Conservation (phyloP, 2,329 filamentous ascomycete genomes). For the Byssochlamys sp. region DNA sequence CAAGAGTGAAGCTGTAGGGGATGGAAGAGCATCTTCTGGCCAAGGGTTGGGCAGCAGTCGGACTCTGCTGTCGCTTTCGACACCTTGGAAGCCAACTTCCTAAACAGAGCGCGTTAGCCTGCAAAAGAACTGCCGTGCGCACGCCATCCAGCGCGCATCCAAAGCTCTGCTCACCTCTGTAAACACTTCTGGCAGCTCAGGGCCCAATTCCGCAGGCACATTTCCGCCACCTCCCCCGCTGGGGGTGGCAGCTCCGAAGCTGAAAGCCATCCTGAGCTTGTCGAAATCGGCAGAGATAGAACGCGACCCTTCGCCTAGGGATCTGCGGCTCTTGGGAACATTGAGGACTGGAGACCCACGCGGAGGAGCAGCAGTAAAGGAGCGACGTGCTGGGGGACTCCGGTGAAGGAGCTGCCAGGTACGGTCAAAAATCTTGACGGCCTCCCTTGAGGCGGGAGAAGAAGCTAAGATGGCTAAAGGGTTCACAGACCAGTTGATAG, state of each 20-base stretch:
- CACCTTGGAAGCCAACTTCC: slow-evolving; percentile 70
- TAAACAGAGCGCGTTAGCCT: slow-evolving; percentile 15
- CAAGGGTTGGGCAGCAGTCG: slow-evolving; percentile 68
- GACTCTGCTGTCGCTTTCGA: slow-evolving; percentile 73
- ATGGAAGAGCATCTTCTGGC: slow-evolving; percentile 59
- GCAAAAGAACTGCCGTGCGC: slow-evolving; percentile 6
- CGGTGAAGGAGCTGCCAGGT: slow-evolving; percentile 32
- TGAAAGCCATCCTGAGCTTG: slow-evolving; percentile 51
- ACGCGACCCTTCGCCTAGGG: slow-evolving; percentile 27
- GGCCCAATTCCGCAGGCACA: slow-evolving; percentile 43
- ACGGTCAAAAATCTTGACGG: slow-evolving; percentile 37
- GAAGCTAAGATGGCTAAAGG: slow-evolving; percentile 6
- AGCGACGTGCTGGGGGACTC: slow-evolving; percentile 36
- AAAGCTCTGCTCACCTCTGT: slow-evolving; percentile 55
- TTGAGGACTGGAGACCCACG: slow-evolving; percentile 28
- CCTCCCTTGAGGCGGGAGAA: slow-evolving; percentile 17
- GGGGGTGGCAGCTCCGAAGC: slow-evolving; percentile 44
- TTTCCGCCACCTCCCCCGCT: slow-evolving; percentile 26
- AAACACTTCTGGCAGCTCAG: slow-evolving; percentile 65
- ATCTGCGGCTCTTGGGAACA: slow-evolving; percentile 24
- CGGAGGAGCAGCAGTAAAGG: slow-evolving; percentile 27
- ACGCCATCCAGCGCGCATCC: neutral
- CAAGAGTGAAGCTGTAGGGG: slow-evolving; percentile 70
- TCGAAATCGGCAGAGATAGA: slow-evolving; percentile 30
- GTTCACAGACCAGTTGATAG: slow-evolving; percentile 2